Evolutionary conservation across 495 filamentous ascomycete genomes (phyloP), one percentile per base, ranked within the genome.

Genomic region (Xylaria cubensis): DNA sequence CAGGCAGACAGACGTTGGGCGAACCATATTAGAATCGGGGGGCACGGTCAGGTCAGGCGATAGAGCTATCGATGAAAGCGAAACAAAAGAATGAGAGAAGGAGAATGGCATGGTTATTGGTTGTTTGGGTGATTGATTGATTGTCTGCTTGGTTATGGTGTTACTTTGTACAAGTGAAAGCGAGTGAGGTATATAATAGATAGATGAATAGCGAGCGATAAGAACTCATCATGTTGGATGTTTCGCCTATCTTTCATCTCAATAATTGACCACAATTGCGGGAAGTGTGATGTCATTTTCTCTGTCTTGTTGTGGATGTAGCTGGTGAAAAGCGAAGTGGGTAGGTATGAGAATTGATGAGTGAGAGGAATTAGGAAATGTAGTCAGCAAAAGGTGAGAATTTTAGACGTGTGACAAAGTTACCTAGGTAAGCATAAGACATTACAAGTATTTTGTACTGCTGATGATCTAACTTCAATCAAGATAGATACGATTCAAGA

Each of bases 131-230:
- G 26, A 32, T 15, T 7, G 24, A 32, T 15, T 7, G 24, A 1
- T n/a, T 51, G 48, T 2, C 13, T 55, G 13, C 26, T 56, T 32
- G 53, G 26, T 56, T 56, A 32, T 32, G 53, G 53, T 32, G 1
- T 29, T 32, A 26, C 50, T 24, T 24, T 53, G 4, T 56, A 56
- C n/a, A 56, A 56, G 26, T 13, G 26, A 56, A 29, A 56, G 53
- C 53, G 26, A 56, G 53, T 17, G 13, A 56, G 53, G 24, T 56
- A 56, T 56, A 56, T 56, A 56, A 56, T 56, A 32, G 53, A 56
- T 29, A 5, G 10, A 26, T 53, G 12, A 15, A 26, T 56, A 56
- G 53, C 26, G 26, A 56, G 53, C 26, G 53, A 56, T 56, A 26
- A 56, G 10, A 29, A 12, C 4, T 26, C 50, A 26, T 26, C 50